Evolutionary conservation across 2,329 filamentous ascomycete genomes (phyloP).

Genomic region (Talaromyces amestolkiae): DNA sequence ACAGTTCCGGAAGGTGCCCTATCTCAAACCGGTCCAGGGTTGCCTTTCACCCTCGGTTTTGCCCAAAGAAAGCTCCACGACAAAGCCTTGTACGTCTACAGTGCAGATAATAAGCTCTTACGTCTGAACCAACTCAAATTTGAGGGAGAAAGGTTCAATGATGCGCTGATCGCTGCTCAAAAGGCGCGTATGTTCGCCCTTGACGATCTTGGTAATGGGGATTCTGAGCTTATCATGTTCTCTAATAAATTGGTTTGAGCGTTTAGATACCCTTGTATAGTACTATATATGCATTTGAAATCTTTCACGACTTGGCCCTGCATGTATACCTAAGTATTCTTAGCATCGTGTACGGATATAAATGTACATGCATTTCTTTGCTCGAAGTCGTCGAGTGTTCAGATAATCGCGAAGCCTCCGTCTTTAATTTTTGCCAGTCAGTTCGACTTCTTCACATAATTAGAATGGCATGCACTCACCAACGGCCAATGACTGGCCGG

Average conservation of each 20-base stretch:
- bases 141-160: slow-evolving; percentile 37
- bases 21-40: slow-evolving; percentile 34
- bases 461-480: slow-evolving; percentile 31
- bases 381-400: background rate
- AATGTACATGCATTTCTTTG: background rate
- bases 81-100: slow-evolving; percentile 38
- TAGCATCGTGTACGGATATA: background rate
- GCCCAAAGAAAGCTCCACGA: slow-evolving; percentile 19
- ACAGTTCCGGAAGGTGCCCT: slow-evolving; percentile 21
- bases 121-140: slow-evolving; percentile 41
- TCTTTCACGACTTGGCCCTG: background rate
- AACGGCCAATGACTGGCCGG: slow-evolving; percentile 44
- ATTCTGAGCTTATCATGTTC: slow-evolving; percentile 31
- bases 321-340: background rate
- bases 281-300: background rate
- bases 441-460: background rate
- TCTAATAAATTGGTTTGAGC: slow-evolving; percentile 34
- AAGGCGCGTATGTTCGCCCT: slow-evolving; percentile 41
- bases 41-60: slow-evolving; percentile 36
- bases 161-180: slow-evolving; percentile 37
- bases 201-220: slow-evolving; percentile 27
- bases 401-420: slow-evolving; percentile 6
- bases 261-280: slow-evolving; percentile 6
- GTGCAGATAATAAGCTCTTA: slow-evolving; percentile 36
- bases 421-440: background rate